These are phyloP conservation scores for Rhodotorula sp. DNA, from an alignment of 1,284 basidiomycete genomes.

Conservation along the genomic window DNA sequence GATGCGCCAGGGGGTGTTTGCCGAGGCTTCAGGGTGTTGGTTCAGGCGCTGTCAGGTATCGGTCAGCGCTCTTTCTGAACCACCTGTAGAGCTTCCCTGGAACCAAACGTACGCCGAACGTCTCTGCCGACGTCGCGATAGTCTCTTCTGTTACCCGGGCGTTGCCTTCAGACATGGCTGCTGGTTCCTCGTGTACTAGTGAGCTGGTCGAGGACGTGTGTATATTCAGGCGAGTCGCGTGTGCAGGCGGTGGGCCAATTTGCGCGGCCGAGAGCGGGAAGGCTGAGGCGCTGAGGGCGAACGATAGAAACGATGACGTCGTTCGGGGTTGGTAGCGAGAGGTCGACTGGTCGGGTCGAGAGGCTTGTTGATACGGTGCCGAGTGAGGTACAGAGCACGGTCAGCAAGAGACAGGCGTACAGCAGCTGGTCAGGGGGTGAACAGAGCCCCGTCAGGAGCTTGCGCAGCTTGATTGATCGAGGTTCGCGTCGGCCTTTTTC, in stretches of 20 bases:
- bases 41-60: slow-evolving; percentile 48
- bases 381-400: no score
- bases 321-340: no score
- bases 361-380: no score
- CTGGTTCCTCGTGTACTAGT: not conserved
- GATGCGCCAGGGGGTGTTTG: slow-evolving; percentile 48
- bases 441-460: no score
- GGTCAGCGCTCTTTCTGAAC: not conserved
- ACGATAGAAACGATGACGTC: not conserved
- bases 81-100: not conserved
- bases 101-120: slow-evolving; percentile 19
- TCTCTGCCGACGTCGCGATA: slow-evolving; percentile 21
- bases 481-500: not conserved
- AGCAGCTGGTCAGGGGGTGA: no score
- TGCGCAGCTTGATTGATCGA: no score
- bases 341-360: no score
- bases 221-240: not conserved
- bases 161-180: slow-evolving; percentile 21
- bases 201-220: not conserved
- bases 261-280: no score
- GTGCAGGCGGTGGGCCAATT: not conserved
- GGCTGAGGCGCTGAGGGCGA: no score
- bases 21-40: slow-evolving; percentile 12
- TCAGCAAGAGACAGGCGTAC: no score
- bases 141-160: slow-evolving; percentile 31